A percentile compares a stretch with the other conserved stretches of the same genome.
Conservation (phyloP, 257 asterid genomes). For the Ophiorrhiza pumila region DNA sequence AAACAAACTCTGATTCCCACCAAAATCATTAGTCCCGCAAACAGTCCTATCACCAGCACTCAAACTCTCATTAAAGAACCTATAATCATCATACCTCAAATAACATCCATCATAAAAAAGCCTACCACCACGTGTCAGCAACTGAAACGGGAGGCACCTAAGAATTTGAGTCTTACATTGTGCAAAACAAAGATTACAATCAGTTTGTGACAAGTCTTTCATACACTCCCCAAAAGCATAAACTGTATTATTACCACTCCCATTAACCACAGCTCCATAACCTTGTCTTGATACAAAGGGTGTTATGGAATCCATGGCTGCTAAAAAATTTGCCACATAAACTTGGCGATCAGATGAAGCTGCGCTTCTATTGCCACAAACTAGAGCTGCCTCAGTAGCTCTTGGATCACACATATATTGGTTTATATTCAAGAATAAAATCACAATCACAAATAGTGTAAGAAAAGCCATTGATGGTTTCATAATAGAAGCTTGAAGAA, state of each 20-base stretch:
- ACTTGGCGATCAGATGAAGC: constrained; percentile 36
- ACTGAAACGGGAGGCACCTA: constrained; percentile 54
- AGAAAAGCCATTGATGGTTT: constrained; percentile 17
- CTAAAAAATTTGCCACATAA: constrained; percentile 42
- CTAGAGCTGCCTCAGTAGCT: constrained; percentile 46
- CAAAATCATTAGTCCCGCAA: constrained; percentile 48
- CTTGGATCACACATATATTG: constrained; percentile 42
- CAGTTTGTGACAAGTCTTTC: constrained; percentile 55
- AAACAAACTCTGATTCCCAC: constrained; percentile 43
- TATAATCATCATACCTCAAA: constrained; percentile 54
- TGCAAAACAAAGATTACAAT: constrained; percentile 63
- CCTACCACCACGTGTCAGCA: constrained; percentile 41
- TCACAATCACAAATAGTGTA: constrained; percentile 3
- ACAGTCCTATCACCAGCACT: constrained; percentile 36
- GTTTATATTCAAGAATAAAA: constrained; percentile 13
- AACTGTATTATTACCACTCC: constrained; percentile 50
- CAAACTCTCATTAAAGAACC: constrained; percentile 58
- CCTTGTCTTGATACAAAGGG: constrained; percentile 28
- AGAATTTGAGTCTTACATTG: constrained; percentile 46
- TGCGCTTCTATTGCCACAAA: constrained; percentile 51
- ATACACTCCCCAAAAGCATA: constrained; percentile 63
- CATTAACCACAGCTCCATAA: constrained; percentile 42
- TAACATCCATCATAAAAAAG: constrained; percentile 62
- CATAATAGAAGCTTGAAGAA: not conserved
- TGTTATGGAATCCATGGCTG: constrained; percentile 46